Percentiles rank a stretch among this genome's conserved stretches.
Conservation (phyloP, 2,329 filamentous ascomycete species). For the Allantophomopsis cytisporea region DNA sequence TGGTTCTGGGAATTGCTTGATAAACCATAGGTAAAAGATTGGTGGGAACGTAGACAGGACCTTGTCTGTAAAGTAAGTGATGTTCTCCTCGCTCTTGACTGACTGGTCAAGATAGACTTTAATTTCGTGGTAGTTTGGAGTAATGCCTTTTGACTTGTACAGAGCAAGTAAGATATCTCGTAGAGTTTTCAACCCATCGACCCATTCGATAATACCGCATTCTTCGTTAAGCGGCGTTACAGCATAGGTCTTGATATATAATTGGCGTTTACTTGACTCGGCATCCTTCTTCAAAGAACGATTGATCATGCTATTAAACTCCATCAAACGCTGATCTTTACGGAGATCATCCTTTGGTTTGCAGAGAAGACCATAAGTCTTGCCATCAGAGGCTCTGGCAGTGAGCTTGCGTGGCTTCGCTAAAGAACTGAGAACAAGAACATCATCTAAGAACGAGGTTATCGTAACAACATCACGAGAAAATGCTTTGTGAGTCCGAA, state of each 20-base stretch:
- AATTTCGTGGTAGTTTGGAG: constrained; percentile 56
- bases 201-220: constrained; percentile 97
- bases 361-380: constrained; percentile 78
- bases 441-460: constrained; percentile 68
- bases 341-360: constrained; percentile 97
- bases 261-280: constrained; percentile 75
- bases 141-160: constrained; percentile 63
- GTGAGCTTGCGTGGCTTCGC: constrained; percentile 86
- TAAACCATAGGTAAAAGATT: constrained; percentile 87
- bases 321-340: constrained; percentile 96
- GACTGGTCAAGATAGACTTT: constrained; percentile 50
- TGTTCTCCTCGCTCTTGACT: constrained; percentile 40
- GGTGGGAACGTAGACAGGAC: constrained; percentile 59
- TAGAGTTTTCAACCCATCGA: constrained; percentile 87
- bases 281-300: constrained; percentile 82
- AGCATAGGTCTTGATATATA: constrained; percentile 95
- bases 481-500: constrained; percentile 74
- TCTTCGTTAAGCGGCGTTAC: constrained; percentile 96
- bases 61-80: constrained; percentile 56
- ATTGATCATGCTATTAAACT: constrained; percentile 98
- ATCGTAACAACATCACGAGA: constrained; percentile 79
- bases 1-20: constrained; percentile 87
- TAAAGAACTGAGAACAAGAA: constrained; percentile 78
- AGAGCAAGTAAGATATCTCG: constrained; percentile 76
- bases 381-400: constrained; percentile 79